Evolutionary conservation across 2,329 filamentous ascomycete genomes (phyloP).

Genomic region (Colletotrichum sp.): DNA sequence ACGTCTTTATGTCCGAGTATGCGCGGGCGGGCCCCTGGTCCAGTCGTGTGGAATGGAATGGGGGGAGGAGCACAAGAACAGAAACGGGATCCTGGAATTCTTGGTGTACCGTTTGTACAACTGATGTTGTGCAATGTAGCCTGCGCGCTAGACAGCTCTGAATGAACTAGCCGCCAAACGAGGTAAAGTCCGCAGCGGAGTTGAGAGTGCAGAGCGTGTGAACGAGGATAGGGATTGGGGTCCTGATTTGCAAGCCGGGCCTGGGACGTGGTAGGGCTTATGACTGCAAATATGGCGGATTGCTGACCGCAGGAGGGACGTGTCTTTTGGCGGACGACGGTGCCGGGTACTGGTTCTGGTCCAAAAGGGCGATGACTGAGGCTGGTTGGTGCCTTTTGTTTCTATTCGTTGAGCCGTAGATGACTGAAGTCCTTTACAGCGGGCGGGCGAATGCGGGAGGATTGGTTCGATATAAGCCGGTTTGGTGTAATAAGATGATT

Average conservation of each 20-base stretch:
- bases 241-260: conserved; percentile 3
- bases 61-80: background rate
- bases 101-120: conserved; percentile 15
- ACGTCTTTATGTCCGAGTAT: conserved; percentile 46
- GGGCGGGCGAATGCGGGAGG: background rate
- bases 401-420: background rate
- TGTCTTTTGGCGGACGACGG: background rate
- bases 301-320: conserved; percentile 20
- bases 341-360: background rate
- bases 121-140: conserved; percentile 4
- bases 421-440: background rate
- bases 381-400: background rate
- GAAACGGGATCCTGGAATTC: conserved; percentile 8
- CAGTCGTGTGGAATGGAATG: background rate
- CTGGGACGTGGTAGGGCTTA: conserved; percentile 3
- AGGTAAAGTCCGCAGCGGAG: conserved; percentile 20
- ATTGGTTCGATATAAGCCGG: background rate
- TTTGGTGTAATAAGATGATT: conserved; percentile 1
- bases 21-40: conserved; percentile 18
- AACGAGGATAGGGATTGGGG: conserved; percentile 7
- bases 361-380: background rate
- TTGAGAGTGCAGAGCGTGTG: background rate
- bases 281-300: conserved; percentile 6
- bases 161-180: conserved; percentile 3
- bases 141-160: conserved; percentile 9